Evolutionary conservation across 2,329 filamentous ascomycete genomes (phyloP).

Genomic region (Fusarium foetens): DNA sequence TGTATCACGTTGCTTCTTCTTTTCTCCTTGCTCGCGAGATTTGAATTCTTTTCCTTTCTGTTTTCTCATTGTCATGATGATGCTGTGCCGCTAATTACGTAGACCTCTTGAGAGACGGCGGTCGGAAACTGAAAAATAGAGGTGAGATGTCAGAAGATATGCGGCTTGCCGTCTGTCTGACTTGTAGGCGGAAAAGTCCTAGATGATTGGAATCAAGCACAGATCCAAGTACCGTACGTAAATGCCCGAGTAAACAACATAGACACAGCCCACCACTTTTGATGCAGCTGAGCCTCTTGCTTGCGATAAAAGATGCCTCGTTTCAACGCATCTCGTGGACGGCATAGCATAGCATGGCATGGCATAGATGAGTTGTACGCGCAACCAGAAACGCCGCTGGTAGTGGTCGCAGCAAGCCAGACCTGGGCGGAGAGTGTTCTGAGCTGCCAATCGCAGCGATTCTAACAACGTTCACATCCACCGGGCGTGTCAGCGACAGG

Average conservation of each 20-base stretch:
- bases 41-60: slow-evolving; percentile 10
- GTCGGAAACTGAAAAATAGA: slow-evolving; percentile 6
- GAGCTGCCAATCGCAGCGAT: slow-evolving; percentile 25
- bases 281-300: slow-evolving; percentile 30
- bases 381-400: slow-evolving; percentile 23
- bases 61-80: slow-evolving; percentile 25
- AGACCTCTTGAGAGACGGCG: slow-evolving; percentile 12
- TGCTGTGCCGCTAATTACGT: slow-evolving; percentile 36
- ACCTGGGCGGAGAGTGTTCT: slow-evolving; percentile 5
- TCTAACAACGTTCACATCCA: slow-evolving; percentile 23
- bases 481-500: slow-evolving; percentile 35
- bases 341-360: background rate
- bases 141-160: slow-evolving; percentile 25
- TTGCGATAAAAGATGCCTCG: slow-evolving; percentile 9
- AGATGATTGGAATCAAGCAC: background rate
- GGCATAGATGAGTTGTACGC: slow-evolving; percentile 17
- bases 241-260: background rate
- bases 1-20: slow-evolving; percentile 31
- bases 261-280: slow-evolving; percentile 20
- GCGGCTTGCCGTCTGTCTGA: slow-evolving; percentile 27
- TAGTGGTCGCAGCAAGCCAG: slow-evolving; percentile 39
- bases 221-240: background rate
- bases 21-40: background rate
- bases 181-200: slow-evolving; percentile 8
- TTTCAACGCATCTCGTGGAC: slow-evolving; percentile 35